These are phyloP conservation scores for Puccinia horiana DNA, from an alignment of 1,284 basidiomycete species.

Conservation along the genomic window DNA sequence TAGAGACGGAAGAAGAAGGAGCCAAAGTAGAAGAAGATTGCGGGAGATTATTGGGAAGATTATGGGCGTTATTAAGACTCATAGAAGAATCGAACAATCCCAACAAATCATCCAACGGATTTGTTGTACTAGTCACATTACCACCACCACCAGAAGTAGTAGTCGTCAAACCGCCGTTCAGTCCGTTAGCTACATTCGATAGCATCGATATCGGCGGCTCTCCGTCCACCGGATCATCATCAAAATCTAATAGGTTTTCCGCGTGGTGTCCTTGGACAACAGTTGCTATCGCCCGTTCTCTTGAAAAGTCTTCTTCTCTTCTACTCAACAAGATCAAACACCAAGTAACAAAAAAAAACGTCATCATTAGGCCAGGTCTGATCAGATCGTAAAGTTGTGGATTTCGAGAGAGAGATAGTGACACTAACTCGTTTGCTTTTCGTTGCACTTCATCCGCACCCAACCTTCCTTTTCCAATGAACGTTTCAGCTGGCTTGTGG, in stretches of 20 bases:
- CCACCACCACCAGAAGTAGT: background rate
- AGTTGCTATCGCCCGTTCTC: constrained; percentile 80
- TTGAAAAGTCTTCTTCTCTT: constrained; percentile 66
- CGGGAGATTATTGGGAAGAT: background rate
- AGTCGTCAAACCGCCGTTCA: background rate
- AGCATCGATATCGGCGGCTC: constrained; percentile 7
- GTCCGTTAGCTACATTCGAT: background rate
- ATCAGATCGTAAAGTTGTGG: background rate
- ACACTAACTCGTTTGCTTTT: constrained; percentile 66
- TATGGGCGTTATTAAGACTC: background rate
- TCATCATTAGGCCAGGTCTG: background rate
- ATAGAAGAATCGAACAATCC: constrained; percentile 36
- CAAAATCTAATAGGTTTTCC: constrained; percentile 66
- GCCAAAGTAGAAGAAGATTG: background rate
- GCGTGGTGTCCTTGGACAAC: constrained; percentile 85
- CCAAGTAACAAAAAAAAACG: background rate
- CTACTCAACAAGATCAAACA: constrained; percentile 51
- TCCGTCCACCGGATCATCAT: constrained; percentile 29
- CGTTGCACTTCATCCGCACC: constrained; percentile 78
- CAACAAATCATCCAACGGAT: constrained; percentile 47
- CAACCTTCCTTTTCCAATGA: constrained; percentile 79
- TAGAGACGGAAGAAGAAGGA: background rate
- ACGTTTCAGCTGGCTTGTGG: constrained; percentile 63
- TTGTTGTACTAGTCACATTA: background rate
- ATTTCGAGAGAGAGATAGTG: background rate